Evolutionary conservation across 1,284 basidiomycete species (phyloP).

Genomic region (Ganoderma sp.): DNA sequence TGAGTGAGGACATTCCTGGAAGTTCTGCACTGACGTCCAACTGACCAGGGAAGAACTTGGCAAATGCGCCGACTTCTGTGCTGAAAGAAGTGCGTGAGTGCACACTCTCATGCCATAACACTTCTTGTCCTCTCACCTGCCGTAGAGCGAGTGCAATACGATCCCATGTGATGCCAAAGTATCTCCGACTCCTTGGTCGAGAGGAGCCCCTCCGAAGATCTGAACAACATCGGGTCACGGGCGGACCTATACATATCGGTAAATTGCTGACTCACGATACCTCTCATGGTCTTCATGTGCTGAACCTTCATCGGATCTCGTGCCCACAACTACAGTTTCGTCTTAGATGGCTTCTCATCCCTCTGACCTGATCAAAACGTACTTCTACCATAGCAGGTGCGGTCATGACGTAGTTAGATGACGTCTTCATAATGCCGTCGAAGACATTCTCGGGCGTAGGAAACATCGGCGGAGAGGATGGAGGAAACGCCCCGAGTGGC

Average conservation of each 20-base stretch:
- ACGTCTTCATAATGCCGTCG: constrained; percentile 28
- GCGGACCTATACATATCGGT: no score
- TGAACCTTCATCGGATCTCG: constrained; percentile 29
- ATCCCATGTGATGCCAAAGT: constrained; percentile 35
- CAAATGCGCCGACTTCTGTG: constrained; percentile 33
- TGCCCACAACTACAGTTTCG: constrained; percentile 29
- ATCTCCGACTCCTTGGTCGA: constrained; percentile 38
- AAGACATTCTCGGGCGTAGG: constrained; percentile 36
- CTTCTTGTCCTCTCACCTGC: constrained; percentile 30
- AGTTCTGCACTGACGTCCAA: neutral
- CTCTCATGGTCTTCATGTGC: constrained; percentile 29
- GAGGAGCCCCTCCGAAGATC: constrained; percentile 41
- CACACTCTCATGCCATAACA: neutral
- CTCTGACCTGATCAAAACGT: neutral
- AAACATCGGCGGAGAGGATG: constrained; percentile 30
- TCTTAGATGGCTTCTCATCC: neutral
- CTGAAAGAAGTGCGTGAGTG: constrained; percentile 16
- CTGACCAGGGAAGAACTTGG: constrained; percentile 24
- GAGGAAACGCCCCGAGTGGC: constrained; percentile 30
- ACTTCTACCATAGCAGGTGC: constrained; percentile 41
- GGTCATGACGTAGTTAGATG: constrained; percentile 31
- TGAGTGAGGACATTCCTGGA: neutral
- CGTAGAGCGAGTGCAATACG: constrained; percentile 32
- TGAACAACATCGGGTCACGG: constrained; percentile 16
- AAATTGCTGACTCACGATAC: constrained; percentile 23